Evolutionary conservation across 345 rosid species (phyloP), one percentile per base, ranked within the genome.

Genomic region (Eucalyptus pumila): DNA sequence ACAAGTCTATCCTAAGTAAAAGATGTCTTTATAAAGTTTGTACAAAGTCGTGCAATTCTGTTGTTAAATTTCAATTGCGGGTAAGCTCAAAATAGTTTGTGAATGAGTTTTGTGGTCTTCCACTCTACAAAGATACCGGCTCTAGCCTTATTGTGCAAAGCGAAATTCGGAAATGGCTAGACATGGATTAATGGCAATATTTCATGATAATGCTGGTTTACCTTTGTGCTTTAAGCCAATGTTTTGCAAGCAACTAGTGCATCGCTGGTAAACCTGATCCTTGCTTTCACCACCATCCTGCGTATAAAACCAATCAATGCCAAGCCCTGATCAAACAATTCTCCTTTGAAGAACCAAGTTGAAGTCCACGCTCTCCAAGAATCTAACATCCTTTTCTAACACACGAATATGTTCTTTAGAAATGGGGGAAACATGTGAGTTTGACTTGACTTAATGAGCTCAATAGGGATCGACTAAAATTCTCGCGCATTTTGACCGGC

Each of bases 221-320:
- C 98, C 98, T 92, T 47, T 94, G 90, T 96, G 98, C 92, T 95
- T 95, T 76, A 88, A 89, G 56, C 93, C 95, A 92, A 97, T 97
- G 90, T 90, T 95, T 91, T 95, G 94, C 89, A 96, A 89, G 56
- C 95, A 93, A 69, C 95, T 92, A 27, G 98, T 94, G 91, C 98
- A 94, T 88, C 98, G 95, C n/a, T 90, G 89, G 89, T 93, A 95
- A 86, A 97, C 96, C 62, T 93, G 94, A 87, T 96, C 97, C 37
- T 94, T 91, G 90, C 97, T 96, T 93, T 97, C 99, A 91, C 97
- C 99, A 88, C 99, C 52, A 5, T 50, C 99, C 99, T 96, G 91
- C 83, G 91, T 83, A 87, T 49, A 80, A 7, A 88, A 87, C 40
- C 86, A 88, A 87, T 48, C 58, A 86, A 50, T 34, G 45, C 11